Evolutionary conservation across 139 green algal genomes (phyloP), one percentile per base, ranked within the genome.

Genomic region (Limnomonas spitsbergensis): DNA sequence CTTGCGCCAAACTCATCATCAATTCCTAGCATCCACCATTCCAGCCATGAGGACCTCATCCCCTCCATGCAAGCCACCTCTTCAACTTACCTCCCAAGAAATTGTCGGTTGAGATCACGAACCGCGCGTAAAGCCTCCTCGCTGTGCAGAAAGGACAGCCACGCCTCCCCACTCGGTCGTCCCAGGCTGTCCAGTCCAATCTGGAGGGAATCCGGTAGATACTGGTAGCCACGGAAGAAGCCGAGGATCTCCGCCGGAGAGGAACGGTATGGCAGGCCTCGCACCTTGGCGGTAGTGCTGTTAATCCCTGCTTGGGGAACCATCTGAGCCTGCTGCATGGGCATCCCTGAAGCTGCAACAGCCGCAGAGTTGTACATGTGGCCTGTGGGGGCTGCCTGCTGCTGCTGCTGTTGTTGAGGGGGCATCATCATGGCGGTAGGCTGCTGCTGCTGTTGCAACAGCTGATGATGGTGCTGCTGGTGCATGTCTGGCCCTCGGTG

Each of bases 201-300:
- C 79, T 90, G 85, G 68, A 93, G 80, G 36, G 82, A 87, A 69
- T 90, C 87, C 0, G 80, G 83, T 14, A 91, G 80, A 61, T 83
- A 84, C 7, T 83, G 80, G 77, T 90, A 93, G 40, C 67, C 77
- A 26, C 87, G 74, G 76, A 93, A 93, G 69, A 93, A 93, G 37
- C 71, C 54, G 7, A 87, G 68, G 40, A 88, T 85, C 56, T 89
- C 81, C 0, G 53, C 66, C 0, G 83, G 80, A 24, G 38, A 84
- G 61, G 54, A 75, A 47, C 86, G 82, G 80, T 91, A 93, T 2
- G 89, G 89, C 78, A 93, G 82, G 14, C 89, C 89, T 3, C 89
- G 71, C 32, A 91, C 72, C 74, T 86, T 83, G 68, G 82, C 53
- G 3, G 82, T 86, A 9, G 74, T 52, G 70, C 74, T 78, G 29